Conservation (phyloP, 768 basidiomycete species). For the Amanita brunnescens region DNA sequence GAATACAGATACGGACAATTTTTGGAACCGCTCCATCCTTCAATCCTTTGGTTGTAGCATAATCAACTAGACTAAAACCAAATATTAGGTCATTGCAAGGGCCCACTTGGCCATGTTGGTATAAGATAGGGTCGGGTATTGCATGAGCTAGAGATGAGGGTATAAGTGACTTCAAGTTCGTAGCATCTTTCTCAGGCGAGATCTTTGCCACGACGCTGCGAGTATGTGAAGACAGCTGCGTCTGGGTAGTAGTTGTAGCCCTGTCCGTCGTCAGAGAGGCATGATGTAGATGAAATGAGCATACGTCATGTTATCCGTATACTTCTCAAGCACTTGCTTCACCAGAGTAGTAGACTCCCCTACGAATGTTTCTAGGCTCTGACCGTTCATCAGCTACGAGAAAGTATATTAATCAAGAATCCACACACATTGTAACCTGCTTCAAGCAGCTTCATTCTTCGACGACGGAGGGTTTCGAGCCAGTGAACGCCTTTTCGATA, state of each 20-base stretch:
- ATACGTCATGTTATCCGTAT: slow-evolving; percentile 75
- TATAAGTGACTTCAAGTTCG: slow-evolving; percentile 44
- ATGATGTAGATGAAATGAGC: slow-evolving; percentile 14
- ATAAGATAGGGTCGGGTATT: slow-evolving; percentile 64
- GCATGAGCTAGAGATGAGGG: slow-evolving; percentile 55
- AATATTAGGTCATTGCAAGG: slow-evolving; percentile 86
- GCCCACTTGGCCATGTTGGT: slow-evolving; percentile 74
- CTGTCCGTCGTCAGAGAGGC: slow-evolving; percentile 25
- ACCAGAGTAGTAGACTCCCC: slow-evolving; percentile 60
- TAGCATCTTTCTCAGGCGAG: slow-evolving; percentile 61
- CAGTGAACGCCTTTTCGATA: slow-evolving; percentile 87
- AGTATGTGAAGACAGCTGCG: slow-evolving; percentile 62
- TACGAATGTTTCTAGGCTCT: slow-evolving; percentile 80
- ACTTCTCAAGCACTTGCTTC: slow-evolving; percentile 58
- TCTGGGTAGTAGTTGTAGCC: slow-evolving; percentile 70
- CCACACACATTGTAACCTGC: slow-evolving; percentile 65
- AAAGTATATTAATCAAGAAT: not conserved
- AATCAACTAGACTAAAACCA: slow-evolving; percentile 81
- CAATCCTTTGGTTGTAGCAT: slow-evolving; percentile 72
- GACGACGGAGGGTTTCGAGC: slow-evolving; percentile 83
- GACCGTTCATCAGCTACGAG: not conserved
- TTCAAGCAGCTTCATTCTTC: slow-evolving; percentile 74
- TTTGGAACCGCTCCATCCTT: slow-evolving; percentile 70
- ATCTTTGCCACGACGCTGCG: slow-evolving; percentile 56
- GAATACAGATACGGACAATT: slow-evolving; percentile 72